A percentile compares a stretch with the other conserved stretches of the same genome.
These are phyloP conservation scores for Cyclotella atomus DNA, from an alignment of 108 stramenopile genomes.

Conservation along the genomic window DNA sequence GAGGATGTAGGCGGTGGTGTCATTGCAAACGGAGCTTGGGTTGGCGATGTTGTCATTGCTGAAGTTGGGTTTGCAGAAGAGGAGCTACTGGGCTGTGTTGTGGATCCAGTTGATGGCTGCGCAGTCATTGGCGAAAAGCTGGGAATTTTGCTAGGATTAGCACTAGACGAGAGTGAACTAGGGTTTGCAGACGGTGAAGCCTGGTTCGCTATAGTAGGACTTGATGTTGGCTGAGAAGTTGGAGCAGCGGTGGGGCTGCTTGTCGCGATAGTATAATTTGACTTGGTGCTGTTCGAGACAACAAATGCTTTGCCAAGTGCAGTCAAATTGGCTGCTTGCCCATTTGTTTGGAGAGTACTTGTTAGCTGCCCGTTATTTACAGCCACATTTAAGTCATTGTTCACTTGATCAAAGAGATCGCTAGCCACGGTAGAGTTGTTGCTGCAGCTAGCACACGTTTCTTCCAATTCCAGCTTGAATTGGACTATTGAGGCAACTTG, in stretches of 20 bases:
- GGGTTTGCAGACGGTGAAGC: background rate
- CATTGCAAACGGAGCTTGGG: background rate
- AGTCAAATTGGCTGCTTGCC: background rate
- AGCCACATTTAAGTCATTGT: background rate
- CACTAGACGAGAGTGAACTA: no score
- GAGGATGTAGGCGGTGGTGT: no score
- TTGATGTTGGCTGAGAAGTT: background rate
- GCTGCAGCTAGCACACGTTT: background rate
- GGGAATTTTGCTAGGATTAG: no score
- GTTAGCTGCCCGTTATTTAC: background rate
- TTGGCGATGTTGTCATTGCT: background rate
- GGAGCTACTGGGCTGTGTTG: no score
- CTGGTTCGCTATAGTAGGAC: background rate
- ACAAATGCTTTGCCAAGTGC: background rate
- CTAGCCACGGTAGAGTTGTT: background rate
- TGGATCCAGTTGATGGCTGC: no score
- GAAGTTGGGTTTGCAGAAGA: background rate
- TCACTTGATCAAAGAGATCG: background rate
- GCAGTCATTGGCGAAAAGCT: no score
- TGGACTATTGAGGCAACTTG: background rate
- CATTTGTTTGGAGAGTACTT: background rate
- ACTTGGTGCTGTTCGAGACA: background rate
- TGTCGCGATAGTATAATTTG: background rate
- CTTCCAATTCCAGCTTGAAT: background rate
- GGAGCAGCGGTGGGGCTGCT: background rate